These are phyloP conservation scores for Oenanthe javanica DNA, from an alignment of 140 eudicot species.

Conservation along the genomic window DNA sequence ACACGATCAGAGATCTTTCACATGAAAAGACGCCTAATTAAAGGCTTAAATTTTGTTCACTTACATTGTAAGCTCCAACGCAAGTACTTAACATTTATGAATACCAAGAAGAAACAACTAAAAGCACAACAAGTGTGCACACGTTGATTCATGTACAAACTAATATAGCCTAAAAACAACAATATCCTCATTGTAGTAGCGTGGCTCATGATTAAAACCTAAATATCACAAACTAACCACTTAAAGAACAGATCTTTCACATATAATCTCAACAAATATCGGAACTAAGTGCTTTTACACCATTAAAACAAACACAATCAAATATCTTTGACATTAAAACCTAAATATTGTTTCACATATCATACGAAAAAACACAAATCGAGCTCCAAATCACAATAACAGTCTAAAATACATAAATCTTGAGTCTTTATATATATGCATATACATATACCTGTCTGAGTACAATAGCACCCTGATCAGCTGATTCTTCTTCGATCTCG, in stretches of 20 bases:
- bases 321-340: background rate
- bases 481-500: conserved; percentile 46
- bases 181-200: background rate
- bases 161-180: background rate
- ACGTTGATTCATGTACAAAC: background rate
- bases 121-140: too few species aligned
- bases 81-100: background rate
- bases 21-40: background rate
- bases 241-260: background rate
- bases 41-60: background rate
- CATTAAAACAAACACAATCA: background rate
- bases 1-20: background rate
- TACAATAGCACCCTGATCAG: conserved; percentile 55
- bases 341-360: background rate
- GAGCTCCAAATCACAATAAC: background rate
- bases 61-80: background rate
- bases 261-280: background rate
- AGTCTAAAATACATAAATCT: background rate
- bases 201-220: background rate
- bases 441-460: conserved; percentile 54
- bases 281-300: background rate
- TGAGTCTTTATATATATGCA: background rate
- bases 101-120: background rate
- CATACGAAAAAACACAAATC: background rate
- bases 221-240: background rate